Evolutionary conservation across 352 stramenopile species (phyloP).

Genomic region (Blastocystis hominis): DNA sequence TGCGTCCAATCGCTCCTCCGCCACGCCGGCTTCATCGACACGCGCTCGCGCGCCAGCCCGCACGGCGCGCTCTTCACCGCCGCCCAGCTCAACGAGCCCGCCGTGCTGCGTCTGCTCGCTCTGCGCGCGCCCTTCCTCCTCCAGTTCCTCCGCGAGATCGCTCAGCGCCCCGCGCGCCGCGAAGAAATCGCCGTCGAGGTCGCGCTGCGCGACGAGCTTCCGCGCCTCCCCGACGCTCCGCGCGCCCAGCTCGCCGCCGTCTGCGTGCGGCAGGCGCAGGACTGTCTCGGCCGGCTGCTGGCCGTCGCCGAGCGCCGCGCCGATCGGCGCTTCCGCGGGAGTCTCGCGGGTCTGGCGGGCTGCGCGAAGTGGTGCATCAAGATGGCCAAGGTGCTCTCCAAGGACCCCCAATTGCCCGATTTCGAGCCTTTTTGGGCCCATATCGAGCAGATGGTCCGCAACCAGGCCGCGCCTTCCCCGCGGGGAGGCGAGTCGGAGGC

Average conservation of each 20-base stretch:
- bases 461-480: not conserved
- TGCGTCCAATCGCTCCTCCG: not conserved
- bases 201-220: conserved; percentile 28
- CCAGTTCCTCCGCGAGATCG: conserved; percentile 35
- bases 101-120: not conserved
- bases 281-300: conserved; percentile 10
- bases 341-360: conserved; percentile 17
- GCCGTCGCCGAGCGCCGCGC: not conserved
- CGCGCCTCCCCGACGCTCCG: not conserved
- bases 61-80: conserved; percentile 5
- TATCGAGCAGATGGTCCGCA: not conserved
- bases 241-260: not conserved
- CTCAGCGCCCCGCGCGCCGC: not conserved
- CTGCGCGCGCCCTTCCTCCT: not conserved
- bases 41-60: not conserved
- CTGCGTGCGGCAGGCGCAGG: not conserved
- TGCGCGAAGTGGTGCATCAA: conserved; percentile 54
- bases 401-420: not conserved
- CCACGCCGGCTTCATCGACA: not conserved
- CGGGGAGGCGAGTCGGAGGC: not conserved
- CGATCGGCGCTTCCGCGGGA: not conserved
- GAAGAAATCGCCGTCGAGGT: conserved; percentile 8
- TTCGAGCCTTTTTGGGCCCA: not conserved
- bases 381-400: conserved; percentile 7
- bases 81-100: not conserved